Base-by-base conservation (phyloP, 257 asterid species). In the Anisodus tanguticus region DNA sequence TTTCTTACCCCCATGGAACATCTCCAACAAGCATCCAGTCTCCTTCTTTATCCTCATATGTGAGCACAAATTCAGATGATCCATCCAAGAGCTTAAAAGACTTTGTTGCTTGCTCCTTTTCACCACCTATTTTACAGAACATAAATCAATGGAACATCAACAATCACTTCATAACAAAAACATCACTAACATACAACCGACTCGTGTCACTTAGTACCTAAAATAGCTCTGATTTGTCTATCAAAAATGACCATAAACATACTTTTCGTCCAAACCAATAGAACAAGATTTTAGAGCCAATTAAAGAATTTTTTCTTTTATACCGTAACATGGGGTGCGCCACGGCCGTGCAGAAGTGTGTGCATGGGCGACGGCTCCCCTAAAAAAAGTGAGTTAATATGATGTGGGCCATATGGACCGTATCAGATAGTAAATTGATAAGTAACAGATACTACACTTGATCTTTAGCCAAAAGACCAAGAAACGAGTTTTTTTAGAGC, bases 21-120 rank as follows among this genome's bases (percentile, higher is more conserved):
- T 94, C 98, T 67, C 98, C 98, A 1, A 94, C 93, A 9, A 93
- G 97, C 98, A 94, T 94, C 98, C 97, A 94, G 16, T 94, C 98
- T 16, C 97, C 97, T 85, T 94, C 98, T 83, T 87, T 94, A 84
- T 94, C 98, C 88, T 94, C 97, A 12, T 94, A 94, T 15, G 97
- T 94, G n/a, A 94, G 92, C 80, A 90, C 98, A 82, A 93, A 94
- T 71, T 94, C 97, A 0, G 98, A 91, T 15, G 97, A 92, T 67
- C 92, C 97, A 81, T 94, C 96, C 89, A 94, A 85, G 85, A 93
- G 96, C 93, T 91, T 92, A 45, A 89, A 84, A 26, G 91, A 69
- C 59, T 90, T 89, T 15, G 83, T 82, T 9, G 84, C 17, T 53
- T 88, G 88, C 72, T 94, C 94, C 86, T 89, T 94, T 41, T 89